These are phyloP conservation scores for Vaucheria bursata DNA, from an alignment of 352 stramenopile genomes.

Conservation along the genomic window DNA sequence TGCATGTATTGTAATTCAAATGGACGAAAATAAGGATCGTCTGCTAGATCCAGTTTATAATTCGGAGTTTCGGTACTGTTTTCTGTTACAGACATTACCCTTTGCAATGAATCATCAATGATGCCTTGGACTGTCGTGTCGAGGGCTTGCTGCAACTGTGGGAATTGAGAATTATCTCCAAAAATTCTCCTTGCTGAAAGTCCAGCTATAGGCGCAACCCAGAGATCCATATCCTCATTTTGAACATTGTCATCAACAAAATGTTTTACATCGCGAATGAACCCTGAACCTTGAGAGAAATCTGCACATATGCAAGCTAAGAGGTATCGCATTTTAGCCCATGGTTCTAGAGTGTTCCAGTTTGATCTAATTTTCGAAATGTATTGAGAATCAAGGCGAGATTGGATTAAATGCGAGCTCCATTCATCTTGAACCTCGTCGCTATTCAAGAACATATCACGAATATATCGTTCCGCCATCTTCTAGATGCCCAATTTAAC, in stretches of 20 bases:
- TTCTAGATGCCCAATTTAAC: too few relatives aligned
- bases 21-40: too few relatives aligned
- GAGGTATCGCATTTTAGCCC: background rate
- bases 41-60: too few relatives aligned
- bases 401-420: background rate
- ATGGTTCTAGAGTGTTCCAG: background rate
- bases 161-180: background rate
- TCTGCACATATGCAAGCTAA: background rate
- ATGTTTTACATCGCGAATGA: background rate
- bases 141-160: background rate
- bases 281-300: background rate
- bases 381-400: background rate
- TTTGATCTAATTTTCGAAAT: background rate
- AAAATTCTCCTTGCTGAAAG: background rate
- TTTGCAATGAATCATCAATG: background rate
- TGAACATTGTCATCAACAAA: background rate
- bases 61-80: background rate
- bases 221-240: background rate
- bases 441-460: background rate
- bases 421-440: background rate
- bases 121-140: background rate
- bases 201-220: background rate
- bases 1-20: slow-evolving; percentile 4
- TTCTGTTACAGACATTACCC: background rate
- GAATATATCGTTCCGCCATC: too few relatives aligned